Evolutionary conservation across 2,329 filamentous ascomycete species (phyloP), one percentile per base, ranked within the genome.

Genomic region (Escovopsis weberi): DNA sequence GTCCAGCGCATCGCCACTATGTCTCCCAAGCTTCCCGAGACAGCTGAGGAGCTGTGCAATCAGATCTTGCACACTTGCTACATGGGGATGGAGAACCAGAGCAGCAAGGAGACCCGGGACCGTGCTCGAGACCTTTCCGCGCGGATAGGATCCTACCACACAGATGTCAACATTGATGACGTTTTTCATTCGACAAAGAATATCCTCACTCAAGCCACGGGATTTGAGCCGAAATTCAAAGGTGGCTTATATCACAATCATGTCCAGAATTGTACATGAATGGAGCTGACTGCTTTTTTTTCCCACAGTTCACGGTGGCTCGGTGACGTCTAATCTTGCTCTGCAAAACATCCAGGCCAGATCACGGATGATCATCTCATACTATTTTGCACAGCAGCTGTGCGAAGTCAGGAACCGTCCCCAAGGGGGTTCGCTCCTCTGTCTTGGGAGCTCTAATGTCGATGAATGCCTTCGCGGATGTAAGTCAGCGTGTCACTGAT

Each of bases 161-260:
- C 75, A 4, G 74, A 88, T 53, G 65, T 86, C 37, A 75, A 86
- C 52, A 86, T 89, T 44, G 85, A 89, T 54, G 68, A 69, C 2
- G 69, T 80, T 8, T 76, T 78, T 47, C 64, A 72, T 18, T 72
- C 80, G 0, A 64, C 78, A 41, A 75, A 72, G 50, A 68, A 68
- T 37, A 60, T 86, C 1, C 66, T 86, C 43, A 67, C 69, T 0
- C 57, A 67, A 2, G 69, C 75, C 0, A 74, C 77, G 2, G 65
- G 65, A 35, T 85, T 83, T 50, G 52, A 54, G 12, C 57, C 60
- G 3, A 54, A 51, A 37, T 63, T 60, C 69, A 81, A 81, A 30
- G 44, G 44, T 1, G 33, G 38, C 11, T n/a, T 18, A 4, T 8
- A 3, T 32, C 28, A 32, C 8, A 32, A 3, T 32, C 4, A 32